Evolutionary conservation across 352 stramenopile species (phyloP), one percentile per base, ranked within the genome.

Genomic region (Phytophthora brassicae): DNA sequence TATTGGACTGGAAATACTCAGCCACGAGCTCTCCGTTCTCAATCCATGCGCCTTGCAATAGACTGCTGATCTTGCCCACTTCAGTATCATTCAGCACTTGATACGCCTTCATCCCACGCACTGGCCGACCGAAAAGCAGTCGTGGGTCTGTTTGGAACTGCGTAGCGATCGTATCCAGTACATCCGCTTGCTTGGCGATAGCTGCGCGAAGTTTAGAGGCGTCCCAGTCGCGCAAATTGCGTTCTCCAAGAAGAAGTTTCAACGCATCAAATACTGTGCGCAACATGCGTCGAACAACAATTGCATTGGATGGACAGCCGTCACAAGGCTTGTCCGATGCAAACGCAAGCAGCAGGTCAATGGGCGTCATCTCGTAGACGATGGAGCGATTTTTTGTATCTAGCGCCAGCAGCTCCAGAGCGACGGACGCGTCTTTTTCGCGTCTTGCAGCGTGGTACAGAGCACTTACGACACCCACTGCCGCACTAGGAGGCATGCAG

Each of bases 391-490:
- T 56, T 4, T 45, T 36, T 0, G 77, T 72, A 29, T 66, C 53
- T 19, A 86, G 63, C 9, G 35, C 23, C 14, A 64, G 54, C 26
- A 86, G 56, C 22, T 62, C 38, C 50, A 66, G 22, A 7, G 66
- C 53, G 48, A 49, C 4, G 1, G 29, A 45, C 11, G n/a, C 16
- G 16, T 47, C 43, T 14, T 68, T 67, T 14, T 62, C 62, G 36
- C 62, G 56, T 19, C 46, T 56, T 26, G 74, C 60, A 31, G 79
- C 79, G 41, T 89, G 74, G 52, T 72, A 84, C 51, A 89, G 33
- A 9, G 75, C 77, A n/a, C 70, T 83, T 31, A 68, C 54, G 24
- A 89, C 72, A 6, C 77, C 77, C 23, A 89, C 57, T 0, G 72
- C 64, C 7, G 75, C 73, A 36, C 71, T 89, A 6, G 79, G 72